These are phyloP conservation scores for Friedmanniomyces endolithicus DNA, from an alignment of 495 filamentous ascomycete genomes.

Conservation along the genomic window DNA sequence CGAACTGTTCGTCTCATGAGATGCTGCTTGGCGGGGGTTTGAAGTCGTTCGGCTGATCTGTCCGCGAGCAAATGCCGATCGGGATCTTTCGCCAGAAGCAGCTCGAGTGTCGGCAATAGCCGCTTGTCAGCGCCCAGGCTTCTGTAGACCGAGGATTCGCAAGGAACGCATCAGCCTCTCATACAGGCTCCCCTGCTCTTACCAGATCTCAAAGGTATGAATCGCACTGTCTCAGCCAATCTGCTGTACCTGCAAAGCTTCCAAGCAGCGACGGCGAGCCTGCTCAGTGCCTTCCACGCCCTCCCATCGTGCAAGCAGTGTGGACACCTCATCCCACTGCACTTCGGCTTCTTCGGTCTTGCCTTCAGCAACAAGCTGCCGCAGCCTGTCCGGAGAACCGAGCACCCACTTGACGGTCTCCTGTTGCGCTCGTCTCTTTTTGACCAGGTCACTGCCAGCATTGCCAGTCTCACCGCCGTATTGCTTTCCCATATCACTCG, in stretches of 20 bases:
- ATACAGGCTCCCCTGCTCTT: no score
- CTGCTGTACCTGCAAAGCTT: neutral
- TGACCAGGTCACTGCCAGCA: neutral
- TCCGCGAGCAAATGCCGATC: neutral
- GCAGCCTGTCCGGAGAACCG: conserved; percentile 41
- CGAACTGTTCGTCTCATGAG: neutral
- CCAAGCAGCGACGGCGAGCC: conserved; percentile 7
- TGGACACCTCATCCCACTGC: conserved; percentile 25
- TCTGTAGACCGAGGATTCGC: no score
- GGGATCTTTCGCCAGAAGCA: neutral
- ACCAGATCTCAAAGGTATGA: neutral
- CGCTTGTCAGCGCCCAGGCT: neutral
- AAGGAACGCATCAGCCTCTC: no score
- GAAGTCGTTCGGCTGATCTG: neutral
- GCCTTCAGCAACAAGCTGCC: conserved; percentile 38
- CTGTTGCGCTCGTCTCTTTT: conserved; percentile 40
- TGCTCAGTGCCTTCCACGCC: conserved; percentile 27
- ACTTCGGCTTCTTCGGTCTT: conserved; percentile 52
- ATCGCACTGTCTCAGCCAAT: neutral
- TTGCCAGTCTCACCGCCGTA: conserved; percentile 23
- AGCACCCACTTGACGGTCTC: conserved; percentile 64
- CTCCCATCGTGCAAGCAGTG: conserved; percentile 27
- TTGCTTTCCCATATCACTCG: conserved; percentile 30
- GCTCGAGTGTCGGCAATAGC: neutral
- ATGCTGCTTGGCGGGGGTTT: neutral